These are phyloP conservation scores for Vitis amurensis DNA, from an alignment of 164 flowering plant genomes.

Conservation along the genomic window DNA sequence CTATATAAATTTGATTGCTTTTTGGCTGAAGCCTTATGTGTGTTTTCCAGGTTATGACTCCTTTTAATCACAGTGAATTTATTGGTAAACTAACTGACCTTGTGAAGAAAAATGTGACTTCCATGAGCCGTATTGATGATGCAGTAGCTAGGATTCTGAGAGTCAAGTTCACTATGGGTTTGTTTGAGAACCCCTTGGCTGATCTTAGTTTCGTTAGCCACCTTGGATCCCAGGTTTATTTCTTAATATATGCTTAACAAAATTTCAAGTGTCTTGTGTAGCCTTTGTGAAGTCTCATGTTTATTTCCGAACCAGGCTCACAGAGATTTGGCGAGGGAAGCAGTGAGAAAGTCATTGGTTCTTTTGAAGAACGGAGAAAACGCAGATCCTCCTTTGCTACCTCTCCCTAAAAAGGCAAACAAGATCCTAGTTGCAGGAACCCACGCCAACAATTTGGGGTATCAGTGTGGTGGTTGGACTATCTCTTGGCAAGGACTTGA, in stretches of 20 bases:
- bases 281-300: too few relatives aligned
- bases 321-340: constrained; percentile 36
- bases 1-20: neutral
- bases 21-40: neutral
- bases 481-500: constrained; percentile 28
- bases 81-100: constrained; percentile 18
- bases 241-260: neutral
- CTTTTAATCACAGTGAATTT: constrained; percentile 27
- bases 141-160: constrained; percentile 37
- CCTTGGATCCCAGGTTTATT: constrained; percentile 25
- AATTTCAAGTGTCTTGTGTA: too few relatives aligned
- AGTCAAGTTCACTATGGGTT: constrained; percentile 34
- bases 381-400: constrained; percentile 16
- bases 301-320: constrained; percentile 18
- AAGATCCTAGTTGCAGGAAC: constrained; percentile 30
- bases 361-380: constrained; percentile 28
- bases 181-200: constrained; percentile 38
- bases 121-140: constrained; percentile 39
- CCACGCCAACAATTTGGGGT: constrained; percentile 30
- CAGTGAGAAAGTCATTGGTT: constrained; percentile 35
- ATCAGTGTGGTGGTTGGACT: constrained; percentile 41
- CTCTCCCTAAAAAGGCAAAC: constrained; percentile 24
- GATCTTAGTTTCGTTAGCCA: constrained; percentile 18
- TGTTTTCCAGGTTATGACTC: constrained; percentile 36
- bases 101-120: constrained; percentile 20